Base-by-base conservation (phyloP, 495 filamentous ascomycete species). In the Aspergillus bridgeri region DNA sequence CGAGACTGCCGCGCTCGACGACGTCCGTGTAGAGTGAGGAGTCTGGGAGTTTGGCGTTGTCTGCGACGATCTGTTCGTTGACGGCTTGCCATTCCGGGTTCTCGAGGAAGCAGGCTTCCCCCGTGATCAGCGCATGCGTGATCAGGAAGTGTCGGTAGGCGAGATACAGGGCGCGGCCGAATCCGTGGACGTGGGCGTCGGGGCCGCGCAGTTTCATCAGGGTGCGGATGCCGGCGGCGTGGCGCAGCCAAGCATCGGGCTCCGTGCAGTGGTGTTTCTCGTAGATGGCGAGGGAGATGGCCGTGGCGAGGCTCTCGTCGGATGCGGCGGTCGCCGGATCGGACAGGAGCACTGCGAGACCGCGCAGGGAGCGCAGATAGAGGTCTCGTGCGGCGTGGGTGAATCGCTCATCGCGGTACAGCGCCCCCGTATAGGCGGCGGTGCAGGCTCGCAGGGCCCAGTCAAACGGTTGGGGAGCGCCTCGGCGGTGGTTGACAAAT, bases 161-260 rank as follows among this genome's bases (percentile, higher is more conserved):
- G 22, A 69, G 60, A 25, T 75, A 74, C 33, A 74, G 55, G 22
- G 63, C 56, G n/a, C 60, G 63, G 3, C 70, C 73, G 42, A 75
- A 73, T 0, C 71, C 73, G 9, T 58, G 47, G 20, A 65, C 58
- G 48, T 75, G 68, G 8, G 66, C 64, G 23, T 58, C 48, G 5
- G 69, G 65, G 0, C 73, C 72, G 15, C 75, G 73, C 7, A 69
- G 60, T 38, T 63, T 60, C 53, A 76, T 69, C 27, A 75, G 56
- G 3, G 65, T 62, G 19, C 65, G 65, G 20, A 73, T 67, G n/a
- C 75, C 75, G 5, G 65, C 56, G 5, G 71, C 71, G 60, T 76
- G 73, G 43, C 65, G 65, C 5, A 74, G 54, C 70, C 73, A 77
- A 2, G 71, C 63, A 27, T 68, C 48, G 11, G 61, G 46, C 13